A percentile compares a stretch with the other conserved stretches of the same genome.
These are phyloP conservation scores for Paramecium primaurelia DNA, from an alignment of 73 alveolate species.

Conservation along the genomic window DNA sequence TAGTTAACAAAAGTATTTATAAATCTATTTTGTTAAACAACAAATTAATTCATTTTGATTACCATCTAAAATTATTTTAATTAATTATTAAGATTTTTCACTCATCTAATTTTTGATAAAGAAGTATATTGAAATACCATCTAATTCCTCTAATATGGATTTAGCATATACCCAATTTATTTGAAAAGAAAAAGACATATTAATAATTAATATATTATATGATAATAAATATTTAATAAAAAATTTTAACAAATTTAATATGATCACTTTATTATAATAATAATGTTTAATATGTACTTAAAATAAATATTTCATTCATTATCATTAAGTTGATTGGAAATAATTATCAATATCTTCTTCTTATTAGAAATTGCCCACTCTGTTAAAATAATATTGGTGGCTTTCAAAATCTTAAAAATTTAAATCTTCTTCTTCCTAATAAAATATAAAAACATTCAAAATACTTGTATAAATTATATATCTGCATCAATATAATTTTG, in stretches of 20 bases:
- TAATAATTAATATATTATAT: too few species aligned
- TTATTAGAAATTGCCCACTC: neutral
- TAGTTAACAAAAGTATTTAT: neutral
- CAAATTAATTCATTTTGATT: neutral
- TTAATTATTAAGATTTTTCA: neutral
- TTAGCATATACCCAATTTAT: neutral
- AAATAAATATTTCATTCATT: neutral
- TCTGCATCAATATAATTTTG: neutral
- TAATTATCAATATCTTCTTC: neutral
- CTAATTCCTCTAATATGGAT: neutral
- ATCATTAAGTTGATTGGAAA: neutral
- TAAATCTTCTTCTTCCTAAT: neutral
- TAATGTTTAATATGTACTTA: neutral
- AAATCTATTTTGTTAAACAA: neutral
- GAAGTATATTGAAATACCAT: neutral
- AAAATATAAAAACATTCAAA: neutral
- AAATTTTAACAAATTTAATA: neutral
- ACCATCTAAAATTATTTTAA: neutral
- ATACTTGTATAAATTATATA: neutral
- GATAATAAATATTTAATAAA: too few species aligned
- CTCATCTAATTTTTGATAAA: neutral
- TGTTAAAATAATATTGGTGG: neutral
- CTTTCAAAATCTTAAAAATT: neutral
- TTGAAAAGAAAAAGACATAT: neutral
- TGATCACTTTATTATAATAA: neutral